Percentiles rank a stretch among this genome's conserved stretches.
phyloP scores from a whole-genome alignment of 495 filamentous ascomycete genomes.

The Aspergillus ostianus region DNA sequence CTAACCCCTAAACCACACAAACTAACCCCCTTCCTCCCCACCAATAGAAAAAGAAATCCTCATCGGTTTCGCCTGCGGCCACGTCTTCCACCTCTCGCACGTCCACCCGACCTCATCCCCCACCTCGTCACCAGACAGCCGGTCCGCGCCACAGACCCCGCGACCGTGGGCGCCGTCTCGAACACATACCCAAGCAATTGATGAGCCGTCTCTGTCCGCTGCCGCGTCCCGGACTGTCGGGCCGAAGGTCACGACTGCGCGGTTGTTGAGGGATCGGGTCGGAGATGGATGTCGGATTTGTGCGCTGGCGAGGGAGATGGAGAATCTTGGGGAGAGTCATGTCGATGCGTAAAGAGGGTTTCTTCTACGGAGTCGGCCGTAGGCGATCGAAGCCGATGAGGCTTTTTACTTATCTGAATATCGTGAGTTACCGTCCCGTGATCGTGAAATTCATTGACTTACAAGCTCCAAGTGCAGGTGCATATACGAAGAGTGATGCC shows the following conservation, averaged over 20 bases:
- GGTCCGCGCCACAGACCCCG: slow-evolving; percentile 28
- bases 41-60: slow-evolving; percentile 68
- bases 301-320: slow-evolving; percentile 40
- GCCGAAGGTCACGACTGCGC: slow-evolving; percentile 85
- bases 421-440: background rate
- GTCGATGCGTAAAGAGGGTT: slow-evolving; percentile 17
- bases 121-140: slow-evolving; percentile 18
- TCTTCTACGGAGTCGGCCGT: background rate
- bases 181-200: slow-evolving; percentile 12
- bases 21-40: slow-evolving; percentile 5
- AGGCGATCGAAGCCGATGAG: background rate
- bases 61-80: slow-evolving; percentile 87
- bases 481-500: background rate
- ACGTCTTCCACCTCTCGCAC: slow-evolving; percentile 86
- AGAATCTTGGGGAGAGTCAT: slow-evolving; percentile 29
- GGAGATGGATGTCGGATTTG: slow-evolving; percentile 71
- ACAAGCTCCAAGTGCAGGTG: background rate
- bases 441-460: background rate
- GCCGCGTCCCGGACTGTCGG: slow-evolving; percentile 61
- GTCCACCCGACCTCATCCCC: slow-evolving; percentile 52
- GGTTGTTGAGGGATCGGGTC: slow-evolving; percentile 70
- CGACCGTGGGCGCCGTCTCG: slow-evolving; percentile 28
- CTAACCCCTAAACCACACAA: background rate
- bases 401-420: background rate
- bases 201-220: slow-evolving; percentile 21